phyloP scores from a whole-genome alignment of 1,284 basidiomycete genomes.

The Cryptococcus amylolentus region DNA sequence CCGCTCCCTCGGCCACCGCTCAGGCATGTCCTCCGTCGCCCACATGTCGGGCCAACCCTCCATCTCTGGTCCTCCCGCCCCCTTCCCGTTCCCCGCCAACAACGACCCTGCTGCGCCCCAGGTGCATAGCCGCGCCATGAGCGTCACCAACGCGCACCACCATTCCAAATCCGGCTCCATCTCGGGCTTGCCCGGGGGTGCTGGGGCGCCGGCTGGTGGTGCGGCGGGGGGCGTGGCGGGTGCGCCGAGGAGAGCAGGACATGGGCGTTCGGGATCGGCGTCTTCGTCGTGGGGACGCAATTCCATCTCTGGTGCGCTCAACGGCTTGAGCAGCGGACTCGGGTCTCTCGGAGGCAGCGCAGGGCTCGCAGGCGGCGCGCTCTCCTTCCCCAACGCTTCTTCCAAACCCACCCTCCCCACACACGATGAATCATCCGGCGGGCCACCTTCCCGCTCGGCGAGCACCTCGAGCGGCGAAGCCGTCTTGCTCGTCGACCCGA shows the following conservation, averaged over 20 bases:
- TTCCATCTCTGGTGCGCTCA: conserved; percentile 4
- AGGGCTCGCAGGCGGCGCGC: neutral
- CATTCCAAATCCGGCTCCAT: conserved; percentile 6
- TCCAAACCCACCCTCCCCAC: conserved; percentile 33
- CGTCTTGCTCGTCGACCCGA: conserved; percentile 28
- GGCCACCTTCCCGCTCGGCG: conserved; percentile 16
- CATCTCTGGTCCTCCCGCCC: conserved; percentile 3
- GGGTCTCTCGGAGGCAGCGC: neutral
- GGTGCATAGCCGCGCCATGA: conserved; percentile 16
- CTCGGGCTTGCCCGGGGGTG: neutral
- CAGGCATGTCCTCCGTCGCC: conserved; percentile 31
- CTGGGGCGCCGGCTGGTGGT: neutral
- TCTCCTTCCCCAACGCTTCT: conserved; percentile 15
- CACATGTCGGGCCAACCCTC: neutral
- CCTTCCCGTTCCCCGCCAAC: conserved; percentile 14
- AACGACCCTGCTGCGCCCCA: conserved; percentile 17
- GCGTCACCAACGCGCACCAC: conserved; percentile 10
- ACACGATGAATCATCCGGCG: conserved; percentile 36
- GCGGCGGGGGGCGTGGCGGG: neutral
- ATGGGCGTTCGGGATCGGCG: conserved; percentile 32
- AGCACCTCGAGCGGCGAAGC: conserved; percentile 21
- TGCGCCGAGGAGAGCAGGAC: conserved; percentile 13
- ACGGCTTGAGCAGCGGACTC: conserved; percentile 8
- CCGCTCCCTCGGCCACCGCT: conserved; percentile 47
- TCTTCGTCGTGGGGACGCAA: conserved; percentile 29